phyloP scores from a whole-genome alignment of 2,329 filamentous ascomycete species.

The Blumeriella jaapii region DNA sequence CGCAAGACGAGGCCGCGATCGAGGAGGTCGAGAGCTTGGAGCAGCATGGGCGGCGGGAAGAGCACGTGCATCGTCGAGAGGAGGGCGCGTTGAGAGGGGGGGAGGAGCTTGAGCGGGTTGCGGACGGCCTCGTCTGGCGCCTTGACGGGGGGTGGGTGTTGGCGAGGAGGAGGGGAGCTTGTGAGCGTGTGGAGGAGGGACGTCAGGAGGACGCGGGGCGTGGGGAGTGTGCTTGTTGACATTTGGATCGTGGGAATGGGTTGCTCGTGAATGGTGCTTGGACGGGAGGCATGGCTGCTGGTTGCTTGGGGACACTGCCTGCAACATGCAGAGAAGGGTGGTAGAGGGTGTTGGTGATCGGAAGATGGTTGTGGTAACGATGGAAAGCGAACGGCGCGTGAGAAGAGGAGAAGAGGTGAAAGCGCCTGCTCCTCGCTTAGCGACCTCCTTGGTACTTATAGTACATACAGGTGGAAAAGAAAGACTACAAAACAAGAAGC shows the following conservation, averaged over 20 bases:
- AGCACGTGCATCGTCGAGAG: conserved; percentile 58
- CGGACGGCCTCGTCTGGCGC: conserved; percentile 1
- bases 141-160: conserved; percentile 1
- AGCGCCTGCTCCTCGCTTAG: no score
- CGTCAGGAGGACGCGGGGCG: conserved; percentile 21
- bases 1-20: conserved; percentile 64
- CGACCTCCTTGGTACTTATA: no score
- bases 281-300: not conserved
- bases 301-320: no score
- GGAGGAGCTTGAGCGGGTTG: conserved; percentile 18
- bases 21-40: conserved; percentile 78
- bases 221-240: conserved; percentile 15
- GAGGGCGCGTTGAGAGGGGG: conserved; percentile 29
- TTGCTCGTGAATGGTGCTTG: not conserved
- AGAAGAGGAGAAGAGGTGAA: no score
- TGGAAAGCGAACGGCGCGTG: no score
- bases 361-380: no score
- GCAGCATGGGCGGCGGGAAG: conserved; percentile 61
- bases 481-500: no score
- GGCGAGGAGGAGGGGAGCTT: not conserved
- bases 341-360: no score
- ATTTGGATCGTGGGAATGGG: conserved; percentile 2
- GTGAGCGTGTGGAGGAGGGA: conserved; percentile 22
- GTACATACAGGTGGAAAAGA: no score
- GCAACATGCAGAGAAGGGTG: no score